Base-by-base conservation (phyloP, 2,329 filamentous ascomycete genomes). In the Aspergillus pseudonomiae region DNA sequence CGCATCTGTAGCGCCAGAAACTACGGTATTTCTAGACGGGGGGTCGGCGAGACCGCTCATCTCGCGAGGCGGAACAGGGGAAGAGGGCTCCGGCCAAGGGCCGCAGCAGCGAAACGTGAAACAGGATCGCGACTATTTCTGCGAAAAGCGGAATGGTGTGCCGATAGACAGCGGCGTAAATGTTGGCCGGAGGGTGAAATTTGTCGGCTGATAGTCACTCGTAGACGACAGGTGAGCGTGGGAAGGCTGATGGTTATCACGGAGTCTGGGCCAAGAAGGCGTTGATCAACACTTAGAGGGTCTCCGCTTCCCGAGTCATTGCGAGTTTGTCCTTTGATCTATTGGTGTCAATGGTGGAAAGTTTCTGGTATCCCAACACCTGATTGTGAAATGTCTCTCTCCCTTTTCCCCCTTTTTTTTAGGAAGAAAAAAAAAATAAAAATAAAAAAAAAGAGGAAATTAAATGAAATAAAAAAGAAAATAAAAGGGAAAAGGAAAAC, bases 21-120 rank as follows among this genome's bases (percentile, higher is more conserved):
- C 54, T 41, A 85, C 83, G 48, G 81, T 79, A 68, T 79, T 83
- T 71, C 81, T 79, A 46, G 77, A 70, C 46, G 77, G 78, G 56
- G 74, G 73, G 67, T 80, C 78, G 66, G 77, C 77, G 64, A 80
- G 71, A 69, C 78, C 69, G 68, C 74, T 79, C 79, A 80, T 80
- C 58, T 71, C 68, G 72, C 65, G 73, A 70, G 68, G 63, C 61
- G 57, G 62, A 67, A 59, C 63, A 68, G 61, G 63, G 64, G 59
- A 36, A 62, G 56, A 62, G 61, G 57, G 57, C 36, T 46, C 59
- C 62, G 64, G 67, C 65, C 65, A 63, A 59, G 48, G 61, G 63
- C 63, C 64, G 65, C 59, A 63, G 55, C 52, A 56, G 62, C 58
- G 62, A 55, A 48, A 62, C 54, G 53, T 48, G 57, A 63, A 55